Conservation (phyloP, 73 alveolate species). For the Durusdinium trenchii region DNA sequence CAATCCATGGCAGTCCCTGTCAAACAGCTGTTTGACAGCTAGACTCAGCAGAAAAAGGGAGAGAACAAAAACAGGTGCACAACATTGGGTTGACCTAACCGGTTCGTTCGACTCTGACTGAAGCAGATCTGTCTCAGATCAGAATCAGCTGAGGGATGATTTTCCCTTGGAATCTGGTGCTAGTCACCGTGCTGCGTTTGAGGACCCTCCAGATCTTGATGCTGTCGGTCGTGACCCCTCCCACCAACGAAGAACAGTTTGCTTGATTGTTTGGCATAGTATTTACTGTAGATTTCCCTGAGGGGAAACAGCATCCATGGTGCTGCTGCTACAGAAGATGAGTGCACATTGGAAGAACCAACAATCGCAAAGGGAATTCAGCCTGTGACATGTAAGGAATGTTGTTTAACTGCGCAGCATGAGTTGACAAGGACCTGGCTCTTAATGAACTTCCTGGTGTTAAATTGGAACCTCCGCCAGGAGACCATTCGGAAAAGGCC, state of each 20-base stretch:
- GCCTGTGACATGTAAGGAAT: too few species aligned
- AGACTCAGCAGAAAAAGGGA: too few species aligned
- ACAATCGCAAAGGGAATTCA: too few species aligned
- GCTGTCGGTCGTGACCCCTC: too few species aligned
- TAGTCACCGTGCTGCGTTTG: constrained; percentile 44
- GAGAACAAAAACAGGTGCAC: not conserved
- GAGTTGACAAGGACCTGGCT: not conserved
- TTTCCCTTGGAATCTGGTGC: constrained; percentile 66
- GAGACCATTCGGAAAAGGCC: constrained; percentile 43
- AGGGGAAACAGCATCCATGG: too few species aligned
- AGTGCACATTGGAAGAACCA: too few species aligned
- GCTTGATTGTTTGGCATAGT: too few species aligned
- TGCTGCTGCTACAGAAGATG: too few species aligned
- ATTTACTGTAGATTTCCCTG: too few species aligned
- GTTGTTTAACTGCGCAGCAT: too few species aligned
- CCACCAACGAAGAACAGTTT: too few species aligned
- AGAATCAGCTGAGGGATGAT: constrained; percentile 24
- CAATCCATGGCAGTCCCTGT: not conserved
- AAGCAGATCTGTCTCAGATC: not conserved
- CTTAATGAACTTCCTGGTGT: not conserved
- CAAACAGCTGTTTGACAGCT: too few species aligned
- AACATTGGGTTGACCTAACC: not conserved
- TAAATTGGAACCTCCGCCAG: not conserved
- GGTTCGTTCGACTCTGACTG: not conserved
- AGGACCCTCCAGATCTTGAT: constrained; percentile 23